A percentile compares a stretch with the other conserved stretches of the same genome.
Evolutionary conservation across 164 flowering plant genomes (phyloP).

Genomic region (Dillenia suffruticosa): DNA sequence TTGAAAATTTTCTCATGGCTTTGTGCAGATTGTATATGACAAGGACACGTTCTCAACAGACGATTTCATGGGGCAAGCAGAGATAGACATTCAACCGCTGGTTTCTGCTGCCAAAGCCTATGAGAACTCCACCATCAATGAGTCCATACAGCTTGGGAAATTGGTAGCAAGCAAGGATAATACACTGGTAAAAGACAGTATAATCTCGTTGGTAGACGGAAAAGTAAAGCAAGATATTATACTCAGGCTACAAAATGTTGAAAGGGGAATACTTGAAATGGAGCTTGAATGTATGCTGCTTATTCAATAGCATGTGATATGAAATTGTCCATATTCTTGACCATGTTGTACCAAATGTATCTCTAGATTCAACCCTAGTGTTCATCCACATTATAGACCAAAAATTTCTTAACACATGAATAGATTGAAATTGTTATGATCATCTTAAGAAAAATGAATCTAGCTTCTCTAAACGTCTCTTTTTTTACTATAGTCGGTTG

Average conservation of each 20-base stretch:
- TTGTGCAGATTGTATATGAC: slow-evolving; percentile 79
- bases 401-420: too few relatives aligned
- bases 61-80: slow-evolving; percentile 94
- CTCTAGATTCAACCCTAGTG: too few relatives aligned
- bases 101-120: slow-evolving; percentile 70
- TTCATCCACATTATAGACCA: too few relatives aligned
- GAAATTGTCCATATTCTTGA: too few relatives aligned
- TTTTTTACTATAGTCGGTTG: too few relatives aligned
- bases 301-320: slow-evolving; percentile 33
- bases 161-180: slow-evolving; percentile 65
- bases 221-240: slow-evolving; percentile 43
- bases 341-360: too few relatives aligned
- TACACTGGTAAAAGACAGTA: slow-evolving; percentile 54
- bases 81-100: slow-evolving; percentile 84
- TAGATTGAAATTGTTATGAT: too few relatives aligned
- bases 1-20: too few relatives aligned
- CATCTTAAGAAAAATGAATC: too few relatives aligned
- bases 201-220: slow-evolving; percentile 50
- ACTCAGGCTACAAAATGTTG: slow-evolving; percentile 69
- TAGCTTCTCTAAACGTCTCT: too few relatives aligned
- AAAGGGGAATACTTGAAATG: slow-evolving; percentile 69
- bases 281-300: slow-evolving; percentile 69
- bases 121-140: slow-evolving; percentile 38
- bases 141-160: slow-evolving; percentile 61
- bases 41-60: slow-evolving; percentile 81